Evolutionary conservation across 1,139 yeast genomes (phyloP).

Genomic region (Nakaseomyces bracarensis): DNA sequence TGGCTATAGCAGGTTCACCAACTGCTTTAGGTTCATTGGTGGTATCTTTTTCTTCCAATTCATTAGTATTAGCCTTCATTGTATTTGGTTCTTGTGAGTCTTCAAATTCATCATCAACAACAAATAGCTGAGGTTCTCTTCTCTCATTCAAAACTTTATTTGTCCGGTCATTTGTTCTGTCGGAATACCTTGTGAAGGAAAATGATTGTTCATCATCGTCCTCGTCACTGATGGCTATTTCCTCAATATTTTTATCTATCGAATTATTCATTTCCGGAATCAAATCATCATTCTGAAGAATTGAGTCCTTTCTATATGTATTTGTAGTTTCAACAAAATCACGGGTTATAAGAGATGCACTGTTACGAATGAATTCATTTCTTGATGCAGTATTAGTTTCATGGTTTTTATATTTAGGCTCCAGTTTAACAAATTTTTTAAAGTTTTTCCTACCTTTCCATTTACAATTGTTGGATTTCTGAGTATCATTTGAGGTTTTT

Average conservation of each 20-base stretch:
- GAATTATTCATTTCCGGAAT: not conserved
- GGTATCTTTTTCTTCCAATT: not conserved
- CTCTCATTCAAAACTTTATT: constrained; percentile 2
- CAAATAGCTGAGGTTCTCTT: constrained; percentile 1
- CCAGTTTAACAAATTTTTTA: constrained; percentile 32
- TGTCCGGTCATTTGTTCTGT: constrained; percentile 1
- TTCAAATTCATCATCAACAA: constrained; percentile 2
- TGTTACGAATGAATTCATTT: constrained; percentile 12
- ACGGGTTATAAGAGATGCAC: constrained; percentile 25
- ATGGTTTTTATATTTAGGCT: constrained; percentile 17
- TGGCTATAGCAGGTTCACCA: not conserved
- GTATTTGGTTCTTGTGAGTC: not conserved
- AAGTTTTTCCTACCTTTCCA: constrained; percentile 33
- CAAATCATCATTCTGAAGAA: not conserved
- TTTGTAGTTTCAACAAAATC: constrained; percentile 17
- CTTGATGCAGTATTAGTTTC: not conserved
- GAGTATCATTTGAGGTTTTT: not conserved
- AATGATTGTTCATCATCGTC: constrained; percentile 1
- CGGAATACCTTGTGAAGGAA: constrained; percentile 2
- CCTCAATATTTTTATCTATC: not conserved
- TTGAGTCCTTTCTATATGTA: not conserved
- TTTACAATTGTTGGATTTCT: constrained; percentile 12
- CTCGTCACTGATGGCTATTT: not conserved
- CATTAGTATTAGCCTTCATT: not conserved
- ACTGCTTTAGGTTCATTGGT: not conserved